Evolutionary conservation across 75 land plant genomes (phyloP), one percentile per base, ranked within the genome.

Genomic region (Picea glauca): DNA sequence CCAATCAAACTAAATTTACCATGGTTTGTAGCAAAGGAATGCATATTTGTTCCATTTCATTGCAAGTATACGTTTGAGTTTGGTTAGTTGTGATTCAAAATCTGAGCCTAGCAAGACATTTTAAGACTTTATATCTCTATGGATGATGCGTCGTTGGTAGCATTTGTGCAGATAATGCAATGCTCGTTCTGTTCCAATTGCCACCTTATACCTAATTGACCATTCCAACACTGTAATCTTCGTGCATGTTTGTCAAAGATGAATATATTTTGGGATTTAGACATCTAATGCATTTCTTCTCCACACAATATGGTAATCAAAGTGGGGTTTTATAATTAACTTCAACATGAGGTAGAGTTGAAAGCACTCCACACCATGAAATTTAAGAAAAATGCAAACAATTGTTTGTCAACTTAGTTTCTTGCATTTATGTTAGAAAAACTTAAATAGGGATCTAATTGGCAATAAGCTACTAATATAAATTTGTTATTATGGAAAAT

Each of bases 91-190:
- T 35, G 98, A 92, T 60, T 93, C 92, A 78, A 83, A 95, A 72
- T 93, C 96, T 31, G 80, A 62, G 6, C 87, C 93, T 54, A 95
- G 88, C 32, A 95, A 85, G 33, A 95, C 85, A 64, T 95, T 95
- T 56, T 95, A 95, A 18, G 98, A 89, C 81, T 95, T 95, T 43
- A 95, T 95, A 76, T 95, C 96, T 14, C 98, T 78, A 58, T 96
- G 98, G 59, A 96, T 93, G 60, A 96, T 93, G 9, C 94, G 82
- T 8, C 84, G 82, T 57, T 85, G 88, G 77, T 96, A 93, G 32
- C 88, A 65, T 72, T 86, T 83, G 74, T 96, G 98, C 32, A 96
- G 88, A 76, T 96, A 96, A 72, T 93, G 94, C 72, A 96, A 83
- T 5, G 96, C 98, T 74, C 85, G 82, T 11, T 96, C 98, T 21